These are phyloP conservation scores for Bothriochloa decipiens DNA, from an alignment of 176 grass and related monocot species.

Conservation along the genomic window DNA sequence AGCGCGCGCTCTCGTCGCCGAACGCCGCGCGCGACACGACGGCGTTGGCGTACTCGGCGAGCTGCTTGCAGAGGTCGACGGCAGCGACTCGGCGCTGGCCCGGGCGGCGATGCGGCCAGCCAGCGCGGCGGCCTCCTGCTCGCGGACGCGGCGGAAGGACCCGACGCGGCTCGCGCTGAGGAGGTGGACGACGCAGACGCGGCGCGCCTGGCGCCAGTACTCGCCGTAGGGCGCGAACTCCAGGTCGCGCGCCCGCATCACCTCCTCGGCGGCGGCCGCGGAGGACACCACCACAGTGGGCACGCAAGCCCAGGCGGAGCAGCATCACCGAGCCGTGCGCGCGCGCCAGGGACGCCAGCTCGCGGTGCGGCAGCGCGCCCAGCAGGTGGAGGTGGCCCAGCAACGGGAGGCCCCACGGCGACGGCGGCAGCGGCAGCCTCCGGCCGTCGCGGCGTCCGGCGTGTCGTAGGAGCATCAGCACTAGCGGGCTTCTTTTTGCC, in stretches of 20 bases:
- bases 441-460: neutral
- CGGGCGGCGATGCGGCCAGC: neutral
- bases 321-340: slow-evolving; percentile 59
- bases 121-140: slow-evolving; percentile 36
- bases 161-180: slow-evolving; percentile 32
- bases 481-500: neutral
- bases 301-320: slow-evolving; percentile 53
- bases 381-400: slow-evolving; percentile 63
- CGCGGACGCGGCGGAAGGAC: slow-evolving; percentile 38
- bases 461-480: neutral
- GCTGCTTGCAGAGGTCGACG: neutral
- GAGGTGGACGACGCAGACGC: slow-evolving; percentile 54
- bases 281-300: slow-evolving; percentile 56
- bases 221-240: slow-evolving; percentile 62
- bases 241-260: slow-evolving; percentile 53
- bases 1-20: slow-evolving; percentile 12
- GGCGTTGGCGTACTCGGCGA: slow-evolving; percentile 19
- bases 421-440: slow-evolving; percentile 2
- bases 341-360: slow-evolving; percentile 40
- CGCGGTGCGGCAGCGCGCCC: slow-evolving; percentile 44
- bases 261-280: slow-evolving; percentile 47
- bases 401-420: slow-evolving; percentile 43
- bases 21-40: slow-evolving; percentile 6
- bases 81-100: neutral
- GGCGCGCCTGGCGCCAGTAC: slow-evolving; percentile 59